Base-by-base conservation (phyloP, 352 stramenopile genomes). In the Pilasporangium apinafurcum region DNA sequence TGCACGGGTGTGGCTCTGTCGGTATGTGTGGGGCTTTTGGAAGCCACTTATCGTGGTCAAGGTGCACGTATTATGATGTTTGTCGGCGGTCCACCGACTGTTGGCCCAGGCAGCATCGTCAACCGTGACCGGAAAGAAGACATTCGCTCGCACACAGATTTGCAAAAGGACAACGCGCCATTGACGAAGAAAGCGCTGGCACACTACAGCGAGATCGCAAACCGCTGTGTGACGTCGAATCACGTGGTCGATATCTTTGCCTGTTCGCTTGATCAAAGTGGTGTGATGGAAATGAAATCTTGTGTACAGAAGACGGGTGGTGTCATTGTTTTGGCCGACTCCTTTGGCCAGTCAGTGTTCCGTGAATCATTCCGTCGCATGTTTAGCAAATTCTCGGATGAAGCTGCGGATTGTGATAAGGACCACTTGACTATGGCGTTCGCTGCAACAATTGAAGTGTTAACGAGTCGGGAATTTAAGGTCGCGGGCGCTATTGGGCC, bases 191-290 rank as follows among this genome's bases (percentile, higher is more conserved):
- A 99, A 60, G 90, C 90, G 8, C 74, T 97, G 16, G 86, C 76
- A 52, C 95, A 99, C 68, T 99, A 99, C 72, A 79, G 96, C 42
- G 82, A 84, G 20, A 69, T 99, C 22, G 93, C 96, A 1, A 83
- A 96, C 38, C 85, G 93, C n/a, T 91, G 84, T 62, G 70, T 95
- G 48, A 59, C 75, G 14, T 92, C 82, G 39, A 96, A 81, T 56
- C 96, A 99, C 65, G 94, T 98, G 0, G 92, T 99, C 17, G 97
- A 99, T 65, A 89, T 99, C 30, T 99, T 99, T 69, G 96, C 96
- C 3, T 99, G 96, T 64, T 98, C 88, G 38, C 68, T 99, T 32
- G 96, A 99, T 77, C 90, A 97, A 62, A 89, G 84, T 49, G 97
- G 97, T 53, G 88, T 99, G 47, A 89, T 99, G 68, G 97, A 99